These are phyloP conservation scores for Pichia sp. DNA, from an alignment of 1,139 yeast species.

Conservation along the genomic window DNA sequence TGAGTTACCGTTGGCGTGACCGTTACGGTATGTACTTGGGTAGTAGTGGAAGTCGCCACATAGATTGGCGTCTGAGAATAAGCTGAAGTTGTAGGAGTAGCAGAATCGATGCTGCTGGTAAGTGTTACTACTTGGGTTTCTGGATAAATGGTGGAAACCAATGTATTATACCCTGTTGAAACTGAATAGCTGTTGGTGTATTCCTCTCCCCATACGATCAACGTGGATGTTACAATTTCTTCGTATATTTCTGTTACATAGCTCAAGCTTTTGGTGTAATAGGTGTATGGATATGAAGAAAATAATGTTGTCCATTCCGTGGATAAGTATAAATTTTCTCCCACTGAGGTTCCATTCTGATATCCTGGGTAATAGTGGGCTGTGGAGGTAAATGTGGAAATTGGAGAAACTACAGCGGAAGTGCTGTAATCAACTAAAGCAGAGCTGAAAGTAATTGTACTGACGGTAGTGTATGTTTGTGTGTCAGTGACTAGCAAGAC, in stretches of 20 bases:
- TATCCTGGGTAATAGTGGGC: neutral
- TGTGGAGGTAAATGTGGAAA: neutral
- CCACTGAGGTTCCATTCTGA: neutral
- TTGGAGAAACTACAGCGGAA: neutral
- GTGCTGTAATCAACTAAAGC: neutral
- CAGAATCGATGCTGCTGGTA: neutral
- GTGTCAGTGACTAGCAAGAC: constrained; percentile 23
- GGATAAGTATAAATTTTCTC: neutral
- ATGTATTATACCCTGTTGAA: neutral
- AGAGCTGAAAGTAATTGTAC: constrained; percentile 3
- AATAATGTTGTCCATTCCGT: neutral
- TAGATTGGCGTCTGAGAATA: neutral
- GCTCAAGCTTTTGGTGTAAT: neutral
- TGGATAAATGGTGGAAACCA: neutral
- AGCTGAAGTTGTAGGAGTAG: neutral
- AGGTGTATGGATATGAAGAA: neutral
- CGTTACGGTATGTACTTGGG: constrained; percentile 1
- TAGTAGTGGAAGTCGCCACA: constrained; percentile 1
- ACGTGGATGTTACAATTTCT: constrained; percentile 8
- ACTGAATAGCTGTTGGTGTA: neutral
- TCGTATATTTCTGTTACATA: neutral
- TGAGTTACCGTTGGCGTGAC: neutral
- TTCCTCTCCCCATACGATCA: neutral
- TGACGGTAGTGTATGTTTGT: constrained; percentile 13
- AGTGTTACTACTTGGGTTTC: neutral